These are phyloP conservation scores for Phytophthora lateralis DNA, from an alignment of 352 stramenopile genomes.

Conservation along the genomic window DNA sequence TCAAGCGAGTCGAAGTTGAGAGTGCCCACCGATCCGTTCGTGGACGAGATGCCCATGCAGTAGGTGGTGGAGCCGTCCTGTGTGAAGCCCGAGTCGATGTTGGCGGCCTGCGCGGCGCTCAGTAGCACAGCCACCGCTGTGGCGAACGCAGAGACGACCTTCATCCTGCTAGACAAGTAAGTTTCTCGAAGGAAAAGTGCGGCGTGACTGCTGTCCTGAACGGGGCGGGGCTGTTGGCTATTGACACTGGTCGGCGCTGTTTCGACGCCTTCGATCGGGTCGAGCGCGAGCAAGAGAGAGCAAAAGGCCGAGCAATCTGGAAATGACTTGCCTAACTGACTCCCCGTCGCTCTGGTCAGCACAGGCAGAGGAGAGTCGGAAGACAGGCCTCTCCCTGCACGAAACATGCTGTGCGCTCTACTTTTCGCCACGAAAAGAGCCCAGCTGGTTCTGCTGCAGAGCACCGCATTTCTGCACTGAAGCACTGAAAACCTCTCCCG, in stretches of 20 bases:
- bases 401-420: conserved; percentile 11
- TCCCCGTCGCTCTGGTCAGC: conserved; percentile 18
- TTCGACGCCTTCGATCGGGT: conserved; percentile 24
- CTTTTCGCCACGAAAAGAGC: conserved; percentile 29
- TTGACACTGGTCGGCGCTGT: neutral
- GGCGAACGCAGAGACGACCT: conserved; percentile 17
- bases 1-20: conserved; percentile 56
- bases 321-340: conserved; percentile 24
- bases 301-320: conserved; percentile 34
- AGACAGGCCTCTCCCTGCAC: conserved; percentile 21
- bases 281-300: conserved; percentile 18
- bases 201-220: conserved; percentile 11
- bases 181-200: conserved; percentile 38
- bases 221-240: conserved; percentile 7
- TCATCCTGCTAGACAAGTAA: conserved; percentile 34
- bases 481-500: conserved; percentile 8
- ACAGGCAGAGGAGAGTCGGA: conserved; percentile 33
- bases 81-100: conserved; percentile 72
- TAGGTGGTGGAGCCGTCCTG: conserved; percentile 73
- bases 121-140: conserved; percentile 20
- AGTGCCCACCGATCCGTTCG: conserved; percentile 22
- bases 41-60: conserved; percentile 58
- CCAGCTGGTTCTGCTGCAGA: conserved; percentile 33
- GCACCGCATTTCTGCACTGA: conserved; percentile 14
- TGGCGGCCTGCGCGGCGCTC: conserved; percentile 16